Base-by-base conservation (phyloP, 352 stramenopile genomes). In the Aphanomyces euteiches region DNA sequence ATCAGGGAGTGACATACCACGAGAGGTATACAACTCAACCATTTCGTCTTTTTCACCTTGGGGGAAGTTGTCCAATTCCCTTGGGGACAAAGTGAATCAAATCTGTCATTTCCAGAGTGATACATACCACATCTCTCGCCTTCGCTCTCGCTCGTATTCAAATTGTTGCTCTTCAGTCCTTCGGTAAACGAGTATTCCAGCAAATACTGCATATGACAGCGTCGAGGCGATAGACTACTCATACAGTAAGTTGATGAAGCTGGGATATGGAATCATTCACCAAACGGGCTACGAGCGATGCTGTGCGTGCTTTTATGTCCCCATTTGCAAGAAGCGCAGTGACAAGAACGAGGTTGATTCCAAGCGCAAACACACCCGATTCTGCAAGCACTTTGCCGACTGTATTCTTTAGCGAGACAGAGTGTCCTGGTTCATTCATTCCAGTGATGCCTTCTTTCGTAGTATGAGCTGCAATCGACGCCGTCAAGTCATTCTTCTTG, bases 1-100 rank as follows among this genome's bases (percentile, higher is more conserved):
- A 41, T 70, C 64, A 1, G 58, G 39, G 15, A 63, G 17, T 4
- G 64, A 47, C 64, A 70, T 70, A 3, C 64, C 64, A 12, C 50
- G n/a, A 3, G 45, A 45, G 12, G 64, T 50, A 48, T 70, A 70
- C 45, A 70, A 38, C 39, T 70, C 36, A 19, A 70, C 47, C 64
- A 70, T 70, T 38, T 70, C 64, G 56, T 70, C 64, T 28, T 70
- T 70, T 28, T 70, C 64, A 41, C 64, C 64, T 47, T 70, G 40
- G 4, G 64, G 64, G 38, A 70, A 70, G 28, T 70, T 70, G 39
- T 70, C 64, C 12, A 70, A 45, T 34, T 70, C 64, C 64, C 64
- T 70, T 12, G 7, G 37, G 10, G 17, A 28, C 5, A 47, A 15
- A 17, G 39, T 57, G 5, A 67, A 8, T 57, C 40, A 12, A 7